Base-by-base conservation (phyloP, 1,139 yeast species). In the Eremothecium sinecaudum region DNA sequence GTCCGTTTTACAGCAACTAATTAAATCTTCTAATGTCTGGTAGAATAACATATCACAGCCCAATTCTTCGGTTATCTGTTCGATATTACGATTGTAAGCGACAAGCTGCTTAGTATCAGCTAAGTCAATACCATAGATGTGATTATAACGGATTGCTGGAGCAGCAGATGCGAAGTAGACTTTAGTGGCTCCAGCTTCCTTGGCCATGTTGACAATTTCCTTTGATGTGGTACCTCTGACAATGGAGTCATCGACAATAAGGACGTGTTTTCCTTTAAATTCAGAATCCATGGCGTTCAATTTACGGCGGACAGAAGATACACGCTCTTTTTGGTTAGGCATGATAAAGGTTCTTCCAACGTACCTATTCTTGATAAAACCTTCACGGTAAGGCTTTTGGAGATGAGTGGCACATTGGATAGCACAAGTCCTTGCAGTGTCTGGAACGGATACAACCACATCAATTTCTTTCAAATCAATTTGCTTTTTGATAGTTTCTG, bases 361-460 rank as follows among this genome's bases (percentile, higher is more conserved):
- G 53, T 90, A 90, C 53, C 97, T 74, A 65, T 90, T 90, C 62
- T 90, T 90, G 43, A 90, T 93, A 55, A 90, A 92, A 17, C 97
- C 99, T 63, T 90, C 99, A 56, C 97, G 75, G 63, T 84, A 92
- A 13, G 95, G 93, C 25, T 84, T 59, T 35, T 75, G 73, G 44
- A 90, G 68, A 32, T 75, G 66, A 25, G 81, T 90, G 2, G 98
- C 90, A 62, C 94, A 80, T 58, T 90, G 93, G 43, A 87, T 64
- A 1, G 98, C 98, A 19, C 95, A 79, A 29, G 93, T 87, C 59
- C 97, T 73, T 6, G 97, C 78, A 11, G 98, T 92, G 58, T 90
- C 99, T 8, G 99, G 99, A 6, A 90, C 98, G 1, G 98, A 96
- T 36, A 90, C 84, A 28, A 92, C 95, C 29, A 87, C 98, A 51